Conservation (phyloP, 2,329 filamentous ascomycete genomes). For the Xylogone sp. region DNA sequence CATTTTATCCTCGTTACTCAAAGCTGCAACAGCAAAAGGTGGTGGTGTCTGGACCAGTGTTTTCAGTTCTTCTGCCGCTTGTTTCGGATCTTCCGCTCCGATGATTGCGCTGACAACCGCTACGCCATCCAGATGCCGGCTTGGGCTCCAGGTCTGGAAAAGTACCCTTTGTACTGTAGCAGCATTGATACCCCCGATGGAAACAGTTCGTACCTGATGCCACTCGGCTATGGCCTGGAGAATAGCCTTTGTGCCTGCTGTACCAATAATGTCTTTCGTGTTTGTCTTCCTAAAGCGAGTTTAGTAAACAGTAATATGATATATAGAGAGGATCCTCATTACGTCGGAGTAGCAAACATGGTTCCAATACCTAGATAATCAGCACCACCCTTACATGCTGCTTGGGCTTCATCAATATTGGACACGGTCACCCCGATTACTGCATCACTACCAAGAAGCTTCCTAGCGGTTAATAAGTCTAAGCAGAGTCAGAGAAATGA, state of each 20-base stretch:
- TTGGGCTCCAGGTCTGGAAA: conserved; percentile 55
- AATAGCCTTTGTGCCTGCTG: conserved; percentile 65
- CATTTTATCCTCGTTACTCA: conserved; percentile 11
- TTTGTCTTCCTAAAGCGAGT: conserved; percentile 67
- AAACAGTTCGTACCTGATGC: conserved; percentile 59
- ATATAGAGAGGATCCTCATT: conserved; percentile 15
- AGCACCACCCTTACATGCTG: conserved; percentile 71
- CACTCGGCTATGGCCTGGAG: conserved; percentile 50
- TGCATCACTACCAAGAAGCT: conserved; percentile 67
- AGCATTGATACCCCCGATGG: conserved; percentile 84
- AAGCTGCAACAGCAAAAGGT: conserved; percentile 17
- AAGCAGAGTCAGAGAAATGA: conserved; percentile 12
- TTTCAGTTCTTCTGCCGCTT: conserved; percentile 56
- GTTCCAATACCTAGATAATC: conserved; percentile 91
- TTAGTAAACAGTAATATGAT: not conserved
- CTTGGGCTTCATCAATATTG: conserved; percentile 66
- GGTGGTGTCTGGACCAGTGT: conserved; percentile 42
- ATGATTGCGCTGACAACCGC: conserved; percentile 90
- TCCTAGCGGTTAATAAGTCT: conserved; percentile 64
- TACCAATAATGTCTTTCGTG: conserved; percentile 76
- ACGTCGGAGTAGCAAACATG: conserved; percentile 81
- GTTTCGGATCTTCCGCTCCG: conserved; percentile 62
- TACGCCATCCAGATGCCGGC: conserved; percentile 70
- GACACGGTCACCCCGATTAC: conserved; percentile 90
- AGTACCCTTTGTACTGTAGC: conserved; percentile 71